Evolutionary conservation across 441 rosid genomes (phyloP).

Genomic region (Gossypium davidsonii): DNA sequence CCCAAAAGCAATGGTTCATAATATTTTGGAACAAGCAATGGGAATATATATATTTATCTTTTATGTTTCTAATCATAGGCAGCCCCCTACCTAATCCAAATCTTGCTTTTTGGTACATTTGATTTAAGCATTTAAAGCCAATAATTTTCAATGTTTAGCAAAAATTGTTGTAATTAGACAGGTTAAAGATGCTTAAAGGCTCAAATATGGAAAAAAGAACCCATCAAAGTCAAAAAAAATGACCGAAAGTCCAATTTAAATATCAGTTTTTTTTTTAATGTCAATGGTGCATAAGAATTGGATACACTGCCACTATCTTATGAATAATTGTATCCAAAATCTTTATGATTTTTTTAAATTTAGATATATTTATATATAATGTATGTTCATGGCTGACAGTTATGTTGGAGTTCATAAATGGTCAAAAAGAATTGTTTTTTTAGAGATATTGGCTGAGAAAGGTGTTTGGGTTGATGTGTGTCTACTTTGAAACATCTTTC

Average conservation of each 20-base stretch:
- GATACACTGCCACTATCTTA: not conserved
- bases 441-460: not conserved
- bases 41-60: conserved; percentile 7
- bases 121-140: not conserved
- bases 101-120: not conserved
- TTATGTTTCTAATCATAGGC: not conserved
- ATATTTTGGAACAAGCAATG: conserved; percentile 4
- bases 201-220: not conserved
- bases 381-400: too few species aligned
- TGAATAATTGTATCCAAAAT: not conserved
- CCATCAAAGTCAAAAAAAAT: not conserved
- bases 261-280: not conserved
- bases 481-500: not conserved
- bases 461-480: not conserved
- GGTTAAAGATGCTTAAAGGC: not conserved
- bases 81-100: not conserved
- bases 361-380: not conserved
- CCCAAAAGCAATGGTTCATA: conserved; percentile 17
- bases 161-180: not conserved
- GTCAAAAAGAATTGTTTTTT: not conserved
- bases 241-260: not conserved
- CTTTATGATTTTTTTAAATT: not conserved
- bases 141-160: not conserved
- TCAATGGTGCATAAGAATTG: not conserved
- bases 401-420: too few species aligned